These are phyloP conservation scores for Tulasnella sp. DNA, from an alignment of 768 basidiomycete genomes.

Conservation along the genomic window DNA sequence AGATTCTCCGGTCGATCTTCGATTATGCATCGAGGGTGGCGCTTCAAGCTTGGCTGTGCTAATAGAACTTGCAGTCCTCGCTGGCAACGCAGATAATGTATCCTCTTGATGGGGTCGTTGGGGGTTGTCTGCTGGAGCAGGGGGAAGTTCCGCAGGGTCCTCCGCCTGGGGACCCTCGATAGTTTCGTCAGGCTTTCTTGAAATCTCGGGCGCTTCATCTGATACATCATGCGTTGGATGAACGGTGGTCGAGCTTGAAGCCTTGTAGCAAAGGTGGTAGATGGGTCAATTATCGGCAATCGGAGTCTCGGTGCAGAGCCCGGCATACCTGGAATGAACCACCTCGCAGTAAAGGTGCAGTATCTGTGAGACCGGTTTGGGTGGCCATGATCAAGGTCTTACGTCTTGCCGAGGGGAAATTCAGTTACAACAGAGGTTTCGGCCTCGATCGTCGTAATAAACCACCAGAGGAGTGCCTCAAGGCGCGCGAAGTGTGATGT, in stretches of 20 bases:
- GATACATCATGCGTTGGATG: neutral
- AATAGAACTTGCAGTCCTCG: neutral
- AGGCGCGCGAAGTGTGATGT: neutral
- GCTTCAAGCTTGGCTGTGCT: neutral
- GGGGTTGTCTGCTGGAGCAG: neutral
- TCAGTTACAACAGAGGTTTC: neutral
- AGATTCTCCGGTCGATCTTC: neutral
- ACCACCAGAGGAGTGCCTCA: neutral
- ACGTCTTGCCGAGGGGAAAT: no score
- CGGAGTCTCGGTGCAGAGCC: neutral
- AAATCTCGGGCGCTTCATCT: neutral
- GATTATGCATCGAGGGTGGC: neutral
- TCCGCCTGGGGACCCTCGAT: neutral
- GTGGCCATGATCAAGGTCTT: neutral
- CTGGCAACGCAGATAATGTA: neutral
- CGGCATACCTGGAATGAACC: neutral
- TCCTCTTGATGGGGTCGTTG: neutral
- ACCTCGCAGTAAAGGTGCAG: neutral
- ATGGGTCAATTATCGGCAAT: neutral
- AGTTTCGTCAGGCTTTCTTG: neutral
- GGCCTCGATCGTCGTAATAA: neutral
- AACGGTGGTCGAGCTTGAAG: neutral
- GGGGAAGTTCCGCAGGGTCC: neutral
- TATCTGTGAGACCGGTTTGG: neutral
- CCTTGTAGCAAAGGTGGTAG: neutral